These are phyloP conservation scores for Lactifluus piperatus DNA, from an alignment of 768 basidiomycete species.

Conservation along the genomic window DNA sequence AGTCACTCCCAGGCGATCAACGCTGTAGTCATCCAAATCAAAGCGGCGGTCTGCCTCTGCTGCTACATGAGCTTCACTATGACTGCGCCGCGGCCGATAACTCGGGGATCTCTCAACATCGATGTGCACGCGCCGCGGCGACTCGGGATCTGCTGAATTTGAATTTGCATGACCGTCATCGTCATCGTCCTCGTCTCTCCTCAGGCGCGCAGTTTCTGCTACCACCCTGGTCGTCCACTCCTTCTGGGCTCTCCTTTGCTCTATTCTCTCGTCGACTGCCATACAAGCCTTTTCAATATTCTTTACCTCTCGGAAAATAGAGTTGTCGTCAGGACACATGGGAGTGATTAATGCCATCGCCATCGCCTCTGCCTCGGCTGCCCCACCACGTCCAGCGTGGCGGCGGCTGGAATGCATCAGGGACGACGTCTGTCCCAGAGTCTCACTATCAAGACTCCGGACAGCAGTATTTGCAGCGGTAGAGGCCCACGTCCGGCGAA, in stretches of 20 bases:
- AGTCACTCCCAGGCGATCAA: neutral
- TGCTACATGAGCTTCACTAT: neutral
- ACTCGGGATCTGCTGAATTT: too few species aligned
- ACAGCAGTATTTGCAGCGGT: neutral
- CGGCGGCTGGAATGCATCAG: neutral
- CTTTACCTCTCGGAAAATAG: neutral
- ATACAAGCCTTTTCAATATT: neutral
- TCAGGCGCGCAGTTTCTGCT: neutral
- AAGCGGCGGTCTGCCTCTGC: neutral
- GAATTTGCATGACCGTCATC: neutral
- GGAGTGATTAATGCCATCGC: neutral
- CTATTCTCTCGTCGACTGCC: constrained; percentile 5
- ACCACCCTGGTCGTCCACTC: neutral
- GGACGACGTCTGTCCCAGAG: neutral
- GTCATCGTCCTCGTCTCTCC: neutral
- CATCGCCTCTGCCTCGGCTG: neutral
- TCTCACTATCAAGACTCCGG: neutral
- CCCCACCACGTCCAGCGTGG: neutral
- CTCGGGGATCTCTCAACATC: neutral
- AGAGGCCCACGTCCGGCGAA: neutral
- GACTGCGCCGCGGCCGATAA: neutral
- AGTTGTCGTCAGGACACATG: neutral
- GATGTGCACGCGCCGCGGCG: neutral
- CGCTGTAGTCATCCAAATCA: neutral
- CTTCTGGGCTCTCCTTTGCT: neutral